Base-by-base conservation (phyloP, 2,329 filamentous ascomycete genomes). In the Lecanicillium sp. region DNA sequence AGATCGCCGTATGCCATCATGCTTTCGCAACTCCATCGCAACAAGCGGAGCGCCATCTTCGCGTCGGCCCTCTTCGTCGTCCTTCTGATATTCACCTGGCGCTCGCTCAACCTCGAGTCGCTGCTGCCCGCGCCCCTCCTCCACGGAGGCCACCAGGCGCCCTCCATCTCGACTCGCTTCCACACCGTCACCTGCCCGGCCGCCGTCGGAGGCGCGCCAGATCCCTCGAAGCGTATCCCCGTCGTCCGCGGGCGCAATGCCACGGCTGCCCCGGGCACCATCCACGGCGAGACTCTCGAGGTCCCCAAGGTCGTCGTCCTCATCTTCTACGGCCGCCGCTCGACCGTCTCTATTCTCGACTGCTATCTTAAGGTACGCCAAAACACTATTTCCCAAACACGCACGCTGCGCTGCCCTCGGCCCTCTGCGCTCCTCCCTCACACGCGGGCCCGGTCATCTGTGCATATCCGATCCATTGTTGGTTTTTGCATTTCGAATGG, bases 241-340 rank as follows among this genome's bases (percentile, higher is more conserved):
- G 26, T 49, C 26, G 35, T 49, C 2, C 47, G 47, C 27, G 47
- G 41, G 19, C 47, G 47, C 41, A 49, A 49, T 27, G 47, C 35
- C 12, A 30, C 47, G 5, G 33, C 21, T 21, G 37, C 46, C 23
- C 11, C 7, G 6, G 12, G 7, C 12, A 20, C 37, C 4, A 33
- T 36, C 26, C 39, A 49, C 40, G 47, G 47, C 41, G 26, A 49
- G 47, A 49, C 40, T 11, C 40, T 49, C 26, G 32, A 32, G 12
- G 47, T 49, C 7, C 47, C 47, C 52, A 68, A 65, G 52, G 58
- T 74, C n/a, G 63, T 73, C 50, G 71, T 62, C 14, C 61, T 74
- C 48, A 67, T 74, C 1, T 74, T 74, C 49, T 74, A 64, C 51
- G 72, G 71, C 17, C 65, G 71, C 14, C 66, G 65, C 42, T 59